phyloP scores from a whole-genome alignment of 305 asterid species.

The Galium porrigens region DNA sequence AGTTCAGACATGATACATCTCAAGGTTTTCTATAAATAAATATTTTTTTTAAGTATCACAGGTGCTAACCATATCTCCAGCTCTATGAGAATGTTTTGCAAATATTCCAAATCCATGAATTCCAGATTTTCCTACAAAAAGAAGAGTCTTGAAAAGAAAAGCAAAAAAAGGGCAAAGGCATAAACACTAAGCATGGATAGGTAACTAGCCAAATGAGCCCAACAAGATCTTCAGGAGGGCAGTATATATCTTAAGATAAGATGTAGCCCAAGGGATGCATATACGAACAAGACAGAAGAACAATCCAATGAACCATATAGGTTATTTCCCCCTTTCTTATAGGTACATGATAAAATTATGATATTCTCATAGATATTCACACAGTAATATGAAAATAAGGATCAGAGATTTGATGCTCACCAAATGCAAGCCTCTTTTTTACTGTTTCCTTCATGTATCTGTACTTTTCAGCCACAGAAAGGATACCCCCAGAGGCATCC shows the following conservation, averaged over 20 bases:
- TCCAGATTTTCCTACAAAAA: conserved; percentile 69
- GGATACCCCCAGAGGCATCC: conserved; percentile 49
- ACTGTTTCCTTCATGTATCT: conserved; percentile 65
- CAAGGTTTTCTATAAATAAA: background rate
- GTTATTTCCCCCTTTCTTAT: background rate
- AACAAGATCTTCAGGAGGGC: background rate
- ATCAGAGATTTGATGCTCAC: conserved; percentile 27
- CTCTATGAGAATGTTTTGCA: conserved; percentile 64
- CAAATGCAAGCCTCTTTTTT: conserved; percentile 65
- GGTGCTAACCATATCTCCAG: conserved; percentile 87
- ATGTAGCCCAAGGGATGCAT: background rate
- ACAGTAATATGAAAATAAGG: conserved; percentile 7
- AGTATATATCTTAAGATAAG: background rate
- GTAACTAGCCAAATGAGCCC: conserved; percentile 1
- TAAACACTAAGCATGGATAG: background rate
- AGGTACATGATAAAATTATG: background rate
- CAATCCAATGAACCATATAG: too few species aligned
- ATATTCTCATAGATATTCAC: background rate
- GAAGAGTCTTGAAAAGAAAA: conserved; percentile 12
- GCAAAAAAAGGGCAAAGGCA: conserved; percentile 7
- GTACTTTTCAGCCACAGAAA: conserved; percentile 85
- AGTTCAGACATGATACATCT: conserved; percentile 1
- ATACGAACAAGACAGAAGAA: background rate
- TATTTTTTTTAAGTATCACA: conserved; percentile 8
- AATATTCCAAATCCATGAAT: conserved; percentile 95